Evolutionary conservation across 352 stramenopile species (phyloP).

Genomic region (Phytophthora ramorum): DNA sequence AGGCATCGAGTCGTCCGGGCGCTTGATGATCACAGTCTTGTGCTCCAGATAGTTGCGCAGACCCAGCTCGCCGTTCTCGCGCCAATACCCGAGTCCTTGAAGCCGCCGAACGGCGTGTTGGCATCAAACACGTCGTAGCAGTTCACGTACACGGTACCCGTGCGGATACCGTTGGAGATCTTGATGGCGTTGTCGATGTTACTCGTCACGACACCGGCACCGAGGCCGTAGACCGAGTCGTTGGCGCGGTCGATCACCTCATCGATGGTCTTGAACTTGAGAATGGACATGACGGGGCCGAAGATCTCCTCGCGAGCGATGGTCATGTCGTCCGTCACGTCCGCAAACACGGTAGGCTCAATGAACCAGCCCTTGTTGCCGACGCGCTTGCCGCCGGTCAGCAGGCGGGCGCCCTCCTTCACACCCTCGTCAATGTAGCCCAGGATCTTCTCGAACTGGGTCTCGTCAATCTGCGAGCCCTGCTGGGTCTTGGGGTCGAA

Average conservation of each 20-base stretch:
- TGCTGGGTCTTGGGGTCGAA: slow-evolving; percentile 49
- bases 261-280: slow-evolving; percentile 91
- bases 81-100: slow-evolving; percentile 89
- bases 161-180: slow-evolving; percentile 88
- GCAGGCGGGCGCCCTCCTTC: slow-evolving; percentile 84
- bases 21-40: slow-evolving; percentile 81
- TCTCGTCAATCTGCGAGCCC: slow-evolving; percentile 71
- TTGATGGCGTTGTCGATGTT: slow-evolving; percentile 88
- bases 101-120: slow-evolving; percentile 88
- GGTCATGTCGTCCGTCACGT: slow-evolving; percentile 83
- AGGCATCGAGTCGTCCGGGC: slow-evolving; percentile 48
- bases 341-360: slow-evolving; percentile 92
- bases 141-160: slow-evolving; percentile 95
- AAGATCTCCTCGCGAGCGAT: slow-evolving; percentile 95
- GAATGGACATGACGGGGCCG: slow-evolving; percentile 89
- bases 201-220: slow-evolving; percentile 89
- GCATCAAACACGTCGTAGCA: slow-evolving; percentile 92
- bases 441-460: slow-evolving; percentile 87
- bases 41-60: slow-evolving; percentile 84
- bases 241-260: slow-evolving; percentile 91
- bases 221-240: slow-evolving; percentile 88
- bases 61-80: slow-evolving; percentile 79
- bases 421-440: slow-evolving; percentile 80
- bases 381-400: slow-evolving; percentile 82
- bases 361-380: slow-evolving; percentile 90